Evolutionary conservation across 192 early-diverging fungal genomes (phyloP).

Genomic region (Cetraspora pellucida): DNA sequence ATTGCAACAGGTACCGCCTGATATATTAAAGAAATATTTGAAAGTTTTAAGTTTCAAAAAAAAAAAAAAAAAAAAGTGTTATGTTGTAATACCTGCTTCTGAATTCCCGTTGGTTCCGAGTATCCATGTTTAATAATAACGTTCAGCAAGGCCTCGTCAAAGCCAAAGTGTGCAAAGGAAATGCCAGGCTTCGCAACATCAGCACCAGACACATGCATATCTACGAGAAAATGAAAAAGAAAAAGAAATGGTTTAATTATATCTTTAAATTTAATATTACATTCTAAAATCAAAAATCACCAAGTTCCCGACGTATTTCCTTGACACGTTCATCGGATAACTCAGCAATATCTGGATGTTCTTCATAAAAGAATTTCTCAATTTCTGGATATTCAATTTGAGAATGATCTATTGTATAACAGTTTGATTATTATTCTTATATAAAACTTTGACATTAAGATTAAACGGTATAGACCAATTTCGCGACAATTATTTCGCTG

Average conservation of each 20-base stretch:
- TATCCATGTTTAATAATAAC: constrained; percentile 67
- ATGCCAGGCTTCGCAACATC: constrained; percentile 71
- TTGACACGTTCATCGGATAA: constrained; percentile 57
- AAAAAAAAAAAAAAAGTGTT: background rate
- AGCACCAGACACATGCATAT: constrained; percentile 69
- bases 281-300: constrained; percentile 23
- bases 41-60: background rate
- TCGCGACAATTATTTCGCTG: no score
- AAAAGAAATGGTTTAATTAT: background rate
- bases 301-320: constrained; percentile 57
- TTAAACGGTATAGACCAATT: background rate
- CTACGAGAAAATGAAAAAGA: constrained; percentile 29
- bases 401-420: constrained; percentile 59
- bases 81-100: constrained; percentile 51
- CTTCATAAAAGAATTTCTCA: constrained; percentile 79
- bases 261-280: background rate
- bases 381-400: constrained; percentile 67
- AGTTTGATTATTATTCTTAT: background rate
- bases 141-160: constrained; percentile 69
- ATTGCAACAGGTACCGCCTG: constrained; percentile 73
- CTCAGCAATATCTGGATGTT: constrained; percentile 73
- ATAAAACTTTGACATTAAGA: background rate
- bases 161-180: constrained; percentile 85
- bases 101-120: constrained; percentile 74
- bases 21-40: background rate